Evolutionary conservation across 139 green algal species (phyloP), one percentile per base, ranked within the genome.

Genomic region (Zygnema cylindricum): DNA sequence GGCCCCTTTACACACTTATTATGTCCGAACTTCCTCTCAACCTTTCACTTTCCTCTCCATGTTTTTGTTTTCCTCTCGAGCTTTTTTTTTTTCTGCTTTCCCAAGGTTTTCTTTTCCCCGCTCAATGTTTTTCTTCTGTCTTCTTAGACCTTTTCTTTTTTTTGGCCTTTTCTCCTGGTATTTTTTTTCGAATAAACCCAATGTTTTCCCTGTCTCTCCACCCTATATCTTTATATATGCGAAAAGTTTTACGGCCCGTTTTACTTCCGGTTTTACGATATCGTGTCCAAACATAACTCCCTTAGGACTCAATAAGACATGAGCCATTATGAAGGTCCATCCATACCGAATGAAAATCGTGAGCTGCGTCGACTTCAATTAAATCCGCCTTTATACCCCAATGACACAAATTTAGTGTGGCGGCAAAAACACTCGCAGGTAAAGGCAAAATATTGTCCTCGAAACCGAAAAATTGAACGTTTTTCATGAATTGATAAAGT

Each of bases 271-370:
- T 7, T 83, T 88, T 38, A 82, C 54, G 83, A 82, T 82, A 35
- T 88, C 83, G 36, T 88, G 83, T n/a, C 83, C 83, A 63, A 88
- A 88, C 83, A 88, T 88, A 16, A 88, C 83, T 2, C 83, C 83
- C 69, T 57, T 57, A 7, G 83, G 83, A 38, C 55, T 83, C 63
- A 88, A 23, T 21, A 88, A 38, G 39, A 25, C 69, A 75, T 82
- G 57, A 11, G 83, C n/a, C 83, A 30, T 43, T 38, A 43, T 88
- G 79, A 0, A 88, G 55, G 40, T 88, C 83, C 35, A 63, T 35
- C 83, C 83, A 88, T 1, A 63, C 83, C 16, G 43, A 76, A 54
- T 77, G 83, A 35, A 88, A 88, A 43, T 76, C 54, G 35, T 88
- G 83, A 30, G 57, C 83, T 33, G 83, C 83, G 36, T 88, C 83